Evolutionary conservation across 2,329 filamentous ascomycete species (phyloP).

Genomic region (Talaromyces albobiverticillius): DNA sequence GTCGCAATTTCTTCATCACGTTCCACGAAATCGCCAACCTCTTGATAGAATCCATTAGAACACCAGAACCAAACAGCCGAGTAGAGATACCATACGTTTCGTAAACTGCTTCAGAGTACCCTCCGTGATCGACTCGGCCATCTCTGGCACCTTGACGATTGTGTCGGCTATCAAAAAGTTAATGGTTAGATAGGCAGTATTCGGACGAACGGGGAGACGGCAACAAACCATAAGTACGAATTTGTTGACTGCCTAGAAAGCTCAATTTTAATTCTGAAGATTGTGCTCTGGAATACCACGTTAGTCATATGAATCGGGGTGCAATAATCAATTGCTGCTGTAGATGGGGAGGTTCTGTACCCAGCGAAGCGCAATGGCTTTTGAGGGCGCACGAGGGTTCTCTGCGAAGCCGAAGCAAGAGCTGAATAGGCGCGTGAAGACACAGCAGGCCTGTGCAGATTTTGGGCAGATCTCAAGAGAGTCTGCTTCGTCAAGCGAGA

Average conservation of each 20-base stretch:
- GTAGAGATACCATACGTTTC: constrained; percentile 57
- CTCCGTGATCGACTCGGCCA: constrained; percentile 98
- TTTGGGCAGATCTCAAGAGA: constrained; percentile 28
- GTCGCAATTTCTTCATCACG: constrained; percentile 97
- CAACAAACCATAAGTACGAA: constrained; percentile 35
- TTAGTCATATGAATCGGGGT: neutral
- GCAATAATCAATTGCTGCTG: neutral
- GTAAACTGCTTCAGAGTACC: constrained; percentile 94
- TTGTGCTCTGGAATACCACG: constrained; percentile 14
- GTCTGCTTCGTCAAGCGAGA: constrained; percentile 32
- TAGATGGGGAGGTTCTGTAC: neutral
- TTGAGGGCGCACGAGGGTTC: constrained; percentile 7
- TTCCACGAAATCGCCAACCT: constrained; percentile 90
- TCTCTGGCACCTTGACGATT: constrained; percentile 89
- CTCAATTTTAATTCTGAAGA: constrained; percentile 10
- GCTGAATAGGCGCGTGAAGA: constrained; percentile 26
- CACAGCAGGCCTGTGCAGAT: constrained; percentile 23
- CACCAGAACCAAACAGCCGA: constrained; percentile 15
- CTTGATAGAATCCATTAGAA: constrained; percentile 36
- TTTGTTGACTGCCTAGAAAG: constrained; percentile 20
- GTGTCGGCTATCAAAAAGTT: constrained; percentile 64
- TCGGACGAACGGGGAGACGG: neutral
- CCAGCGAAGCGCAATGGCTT: constrained; percentile 8
- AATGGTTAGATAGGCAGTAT: constrained; percentile 10
- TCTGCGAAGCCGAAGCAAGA: constrained; percentile 17